Base-by-base conservation (phyloP, 2,329 filamentous ascomycete species). In the Alternaria gansuensis region DNA sequence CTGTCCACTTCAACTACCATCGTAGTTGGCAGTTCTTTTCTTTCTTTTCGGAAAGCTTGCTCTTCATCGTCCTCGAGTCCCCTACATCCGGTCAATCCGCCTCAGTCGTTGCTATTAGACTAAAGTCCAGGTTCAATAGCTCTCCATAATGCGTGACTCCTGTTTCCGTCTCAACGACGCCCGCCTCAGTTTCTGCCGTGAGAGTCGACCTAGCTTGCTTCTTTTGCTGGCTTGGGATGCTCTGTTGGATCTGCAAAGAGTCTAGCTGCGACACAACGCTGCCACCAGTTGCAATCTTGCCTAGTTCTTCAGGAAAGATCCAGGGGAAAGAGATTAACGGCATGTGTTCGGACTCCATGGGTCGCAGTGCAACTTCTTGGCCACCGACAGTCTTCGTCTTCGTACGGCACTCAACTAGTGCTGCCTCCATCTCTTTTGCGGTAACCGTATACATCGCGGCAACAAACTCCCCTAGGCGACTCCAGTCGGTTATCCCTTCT, bases 241-340 rank as follows among this genome's bases (percentile, higher is more conserved):
- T 14, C 28, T 57, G 37, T 4, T 46, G 48, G 3, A 46, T 28
- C 0, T 43, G 14, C 5, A 24, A 40, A 24, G 37, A 40, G 23
- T 53, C 60, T 2, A 52, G 28, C 8, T 55, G 52, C 24, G 45
- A 49, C 8, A 23, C 31, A 13, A 31, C 34, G 17, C 7, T 31
- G 31, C 54, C 63, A 44, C 72, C 77, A 26, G 79, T 86, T 1
- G 90, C 90, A 67, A 96, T 88, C 46, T 83, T 83, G 1, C 90
- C 88, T 4, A 96, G 81, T 59, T 92, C 85, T 43, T 84, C 83
- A 11, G 88, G 83, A 64, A 98, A 96, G 2, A 98, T 81, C 95
- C 95, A 99, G 0, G 95, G 94, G 68, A 97, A 98, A 59, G 90
- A 95, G 68, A 97, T 95, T 8, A 98, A 81, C 0, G 95, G 94